Percentiles rank a stretch among this genome's conserved stretches.
phyloP scores from a whole-genome alignment of 2,329 filamentous ascomycete genomes.

The Microascus cirrosus region DNA sequence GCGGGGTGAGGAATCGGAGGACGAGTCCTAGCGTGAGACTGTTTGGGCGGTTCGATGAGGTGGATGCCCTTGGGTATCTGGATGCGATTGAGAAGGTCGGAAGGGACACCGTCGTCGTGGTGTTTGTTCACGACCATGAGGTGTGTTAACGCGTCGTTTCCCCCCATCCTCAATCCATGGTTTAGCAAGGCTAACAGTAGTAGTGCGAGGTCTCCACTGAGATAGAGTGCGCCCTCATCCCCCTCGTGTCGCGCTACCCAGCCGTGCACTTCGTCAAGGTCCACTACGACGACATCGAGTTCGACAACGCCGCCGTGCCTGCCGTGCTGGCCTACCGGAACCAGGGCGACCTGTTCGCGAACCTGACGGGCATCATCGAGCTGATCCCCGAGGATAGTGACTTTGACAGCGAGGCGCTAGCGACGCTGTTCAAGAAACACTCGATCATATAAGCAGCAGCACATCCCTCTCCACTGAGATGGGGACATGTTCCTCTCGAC shows the following conservation, averaged over 20 bases:
- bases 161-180: not conserved
- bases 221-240: slow-evolving; percentile 67
- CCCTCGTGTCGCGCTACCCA: slow-evolving; percentile 60
- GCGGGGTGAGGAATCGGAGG: slow-evolving; percentile 49
- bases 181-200: slow-evolving; percentile 14
- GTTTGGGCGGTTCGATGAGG: slow-evolving; percentile 70
- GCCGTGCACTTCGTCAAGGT: slow-evolving; percentile 82
- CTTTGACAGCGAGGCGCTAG: slow-evolving; percentile 43
- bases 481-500: not conserved
- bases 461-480: not conserved
- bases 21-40: slow-evolving; percentile 66
- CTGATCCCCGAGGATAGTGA: slow-evolving; percentile 64
- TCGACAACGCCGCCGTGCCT: slow-evolving; percentile 79
- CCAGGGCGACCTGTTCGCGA: slow-evolving; percentile 80
- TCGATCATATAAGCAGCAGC: slow-evolving; percentile 32
- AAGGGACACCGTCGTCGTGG: slow-evolving; percentile 72
- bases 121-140: slow-evolving; percentile 84
- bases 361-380: slow-evolving; percentile 75
- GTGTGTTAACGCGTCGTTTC: slow-evolving; percentile 54
- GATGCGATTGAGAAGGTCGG: slow-evolving; percentile 89
- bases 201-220: slow-evolving; percentile 70
- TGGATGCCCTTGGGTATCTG: slow-evolving; percentile 87
- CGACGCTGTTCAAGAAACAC: slow-evolving; percentile 40
- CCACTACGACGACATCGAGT: slow-evolving; percentile 85
- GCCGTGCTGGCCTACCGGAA: slow-evolving; percentile 81